Evolutionary conservation across 495 filamentous ascomycete genomes (phyloP).

Genomic region (Penicillium riverlandense): DNA sequence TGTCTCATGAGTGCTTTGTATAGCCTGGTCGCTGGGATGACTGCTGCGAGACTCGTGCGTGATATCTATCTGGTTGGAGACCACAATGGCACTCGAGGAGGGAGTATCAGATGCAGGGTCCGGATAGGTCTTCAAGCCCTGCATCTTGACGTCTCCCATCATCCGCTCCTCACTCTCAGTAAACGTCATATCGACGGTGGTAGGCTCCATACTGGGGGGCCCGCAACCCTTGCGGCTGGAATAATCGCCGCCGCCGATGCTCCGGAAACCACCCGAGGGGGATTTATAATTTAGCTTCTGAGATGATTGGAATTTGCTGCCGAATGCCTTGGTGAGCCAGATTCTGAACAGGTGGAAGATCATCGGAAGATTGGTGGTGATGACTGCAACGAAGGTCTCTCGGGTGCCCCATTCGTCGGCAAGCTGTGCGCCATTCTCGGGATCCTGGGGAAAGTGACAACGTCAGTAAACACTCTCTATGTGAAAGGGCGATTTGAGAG

Average conservation of each 20-base stretch:
- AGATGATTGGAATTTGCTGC: slow-evolving; percentile 20
- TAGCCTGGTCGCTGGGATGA: not conserved
- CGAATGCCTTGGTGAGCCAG: slow-evolving; percentile 33
- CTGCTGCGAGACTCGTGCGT: slow-evolving; percentile 8
- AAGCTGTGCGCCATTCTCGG: slow-evolving; percentile 37
- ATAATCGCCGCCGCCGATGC: slow-evolving; percentile 21
- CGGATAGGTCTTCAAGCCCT: slow-evolving; percentile 16
- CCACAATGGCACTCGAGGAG: slow-evolving; percentile 12
- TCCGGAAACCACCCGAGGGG: slow-evolving; percentile 11
- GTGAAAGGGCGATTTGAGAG: not conserved
- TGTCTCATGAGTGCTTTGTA: not conserved
- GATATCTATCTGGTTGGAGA: slow-evolving; percentile 22
- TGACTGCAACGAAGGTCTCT: slow-evolving; percentile 44
- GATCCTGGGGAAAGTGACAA: slow-evolving; percentile 20
- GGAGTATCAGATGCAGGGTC: not conserved
- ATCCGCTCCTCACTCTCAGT: slow-evolving; percentile 47
- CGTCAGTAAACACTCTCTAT: not conserved
- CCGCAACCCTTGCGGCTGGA: slow-evolving; percentile 33
- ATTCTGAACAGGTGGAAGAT: slow-evolving; percentile 41
- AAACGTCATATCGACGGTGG: slow-evolving; percentile 37
- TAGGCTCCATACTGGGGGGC: slow-evolving; percentile 33
- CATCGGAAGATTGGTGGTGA: slow-evolving; percentile 48
- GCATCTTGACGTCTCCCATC: slow-evolving; percentile 30
- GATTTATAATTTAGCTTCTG: slow-evolving; percentile 17
- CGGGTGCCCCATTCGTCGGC: slow-evolving; percentile 45